Base-by-base conservation (phyloP, 1,284 basidiomycete genomes). In the Ustilago hordei region DNA sequence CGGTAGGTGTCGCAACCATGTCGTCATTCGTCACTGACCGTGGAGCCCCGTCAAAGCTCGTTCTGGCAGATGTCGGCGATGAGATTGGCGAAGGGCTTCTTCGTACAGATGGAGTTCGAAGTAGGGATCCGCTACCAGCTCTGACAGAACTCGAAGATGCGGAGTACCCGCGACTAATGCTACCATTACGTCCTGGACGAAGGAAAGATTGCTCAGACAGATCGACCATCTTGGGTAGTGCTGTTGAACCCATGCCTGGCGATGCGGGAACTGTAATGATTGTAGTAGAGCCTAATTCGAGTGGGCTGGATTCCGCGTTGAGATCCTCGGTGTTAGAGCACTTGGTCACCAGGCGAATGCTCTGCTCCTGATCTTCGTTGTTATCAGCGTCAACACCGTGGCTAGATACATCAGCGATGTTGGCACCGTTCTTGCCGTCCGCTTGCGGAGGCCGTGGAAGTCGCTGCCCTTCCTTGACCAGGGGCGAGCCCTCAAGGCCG, bases 261-360 rank as follows among this genome's bases (percentile, higher is more conserved):
- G 65, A 68, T 0, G 61, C 45, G 8, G 65, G 65, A 8, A 58
- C 70, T 34, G 58, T 64, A 43, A 64, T 50, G 55, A 64, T 61
- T 0, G 70, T 64, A 4, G 58, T 68, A 7, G 65, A 36, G 32
- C 36, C 48, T n/a, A 19, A 34, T 2, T 53, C 48, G 7, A 52
- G 34, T 34, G 41, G 23, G n/a, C 57, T 52, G 4, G 57, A 55
- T 15, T 43, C 31, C 4, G 59, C 55, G 4, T 60, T 48, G 56
- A 64, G 38, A 38, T 63, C 62, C 4, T 59, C 59, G n/a, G 61
- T 54, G 38, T 66, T 59, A 0, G 68, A 68, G 28, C 55, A 55
- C 53, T 62, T 71, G 3, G 75, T 71, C 34, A 81, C 69, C 11
- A 81, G 60, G 1, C 81, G 65, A 50, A 82, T 81, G 34, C 71